Conservation (phyloP, 768 basidiomycete species). For the Suillus subluteus region DNA sequence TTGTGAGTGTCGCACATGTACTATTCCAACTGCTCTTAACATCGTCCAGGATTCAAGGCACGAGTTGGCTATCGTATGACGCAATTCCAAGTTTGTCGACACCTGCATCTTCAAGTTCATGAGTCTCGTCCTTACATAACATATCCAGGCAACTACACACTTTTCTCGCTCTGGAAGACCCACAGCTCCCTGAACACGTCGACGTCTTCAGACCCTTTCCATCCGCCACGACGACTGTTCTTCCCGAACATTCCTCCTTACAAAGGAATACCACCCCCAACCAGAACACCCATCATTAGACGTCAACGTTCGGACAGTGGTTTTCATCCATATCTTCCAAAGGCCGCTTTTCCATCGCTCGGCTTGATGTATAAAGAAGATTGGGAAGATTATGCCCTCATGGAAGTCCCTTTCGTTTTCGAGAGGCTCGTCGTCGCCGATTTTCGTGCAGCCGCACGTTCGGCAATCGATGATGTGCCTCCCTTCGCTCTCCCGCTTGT, state of each 20-base stretch:
- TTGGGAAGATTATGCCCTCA: constrained; percentile 74
- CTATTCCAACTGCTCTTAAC: neutral
- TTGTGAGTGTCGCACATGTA: constrained; percentile 42
- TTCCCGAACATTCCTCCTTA: constrained; percentile 72
- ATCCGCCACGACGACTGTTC: constrained; percentile 73
- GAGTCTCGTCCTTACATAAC: constrained; percentile 10
- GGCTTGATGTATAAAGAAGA: constrained; percentile 71
- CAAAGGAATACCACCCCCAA: constrained; percentile 39
- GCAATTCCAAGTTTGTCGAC: constrained; percentile 48
- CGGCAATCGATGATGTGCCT: constrained; percentile 26
- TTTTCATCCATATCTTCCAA: constrained; percentile 72
- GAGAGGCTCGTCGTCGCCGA: constrained; percentile 82
- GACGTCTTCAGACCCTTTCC: constrained; percentile 50
- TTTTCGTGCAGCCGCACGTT: constrained; percentile 60
- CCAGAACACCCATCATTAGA: constrained; percentile 29
- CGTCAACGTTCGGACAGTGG: constrained; percentile 57
- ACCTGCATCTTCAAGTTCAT: neutral
- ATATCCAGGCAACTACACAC: constrained; percentile 60
- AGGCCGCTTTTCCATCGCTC: constrained; percentile 74
- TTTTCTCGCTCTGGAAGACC: constrained; percentile 78
- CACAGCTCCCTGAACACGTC: constrained; percentile 64
- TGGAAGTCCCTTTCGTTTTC: constrained; percentile 71
- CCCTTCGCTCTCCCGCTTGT: constrained; percentile 44
- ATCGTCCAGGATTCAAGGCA: constrained; percentile 58
- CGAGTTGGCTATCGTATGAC: constrained; percentile 69